phyloP scores from a whole-genome alignment of 345 rosid genomes.

The Adansonia digitata region DNA sequence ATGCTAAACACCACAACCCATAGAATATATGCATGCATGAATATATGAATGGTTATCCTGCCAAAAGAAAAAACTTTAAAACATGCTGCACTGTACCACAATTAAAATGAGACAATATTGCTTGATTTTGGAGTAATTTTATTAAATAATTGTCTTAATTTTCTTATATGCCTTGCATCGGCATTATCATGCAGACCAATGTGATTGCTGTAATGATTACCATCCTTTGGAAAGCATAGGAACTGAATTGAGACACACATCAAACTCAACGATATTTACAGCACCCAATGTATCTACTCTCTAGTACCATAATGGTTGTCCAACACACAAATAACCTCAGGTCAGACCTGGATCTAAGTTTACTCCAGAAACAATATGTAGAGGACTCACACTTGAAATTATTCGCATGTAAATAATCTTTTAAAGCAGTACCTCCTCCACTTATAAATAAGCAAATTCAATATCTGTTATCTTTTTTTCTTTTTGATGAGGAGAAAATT shows the following conservation, averaged over 20 bases:
- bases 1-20: neutral
- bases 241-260: neutral
- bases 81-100: neutral
- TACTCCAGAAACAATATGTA: neutral
- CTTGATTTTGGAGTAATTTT: neutral
- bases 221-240: neutral
- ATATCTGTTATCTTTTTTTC: neutral
- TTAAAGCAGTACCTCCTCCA: constrained; percentile 1
- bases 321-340: neutral
- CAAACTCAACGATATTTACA: neutral
- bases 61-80: neutral
- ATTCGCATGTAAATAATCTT: neutral
- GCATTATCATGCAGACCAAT: neutral
- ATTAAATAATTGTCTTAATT: neutral
- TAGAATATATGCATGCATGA: too few species aligned
- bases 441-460: neutral
- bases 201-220: neutral
- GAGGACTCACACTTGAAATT: neutral
- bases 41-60: neutral
- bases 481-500: neutral
- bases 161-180: neutral
- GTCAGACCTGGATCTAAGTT: constrained; percentile 6
- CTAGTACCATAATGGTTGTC: neutral
- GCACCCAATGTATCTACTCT: neutral
- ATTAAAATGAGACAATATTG: neutral